Percentiles rank a stretch among this genome's conserved stretches.
phyloP scores from a whole-genome alignment of 805 yeast genomes.

The Candida alai region DNA sequence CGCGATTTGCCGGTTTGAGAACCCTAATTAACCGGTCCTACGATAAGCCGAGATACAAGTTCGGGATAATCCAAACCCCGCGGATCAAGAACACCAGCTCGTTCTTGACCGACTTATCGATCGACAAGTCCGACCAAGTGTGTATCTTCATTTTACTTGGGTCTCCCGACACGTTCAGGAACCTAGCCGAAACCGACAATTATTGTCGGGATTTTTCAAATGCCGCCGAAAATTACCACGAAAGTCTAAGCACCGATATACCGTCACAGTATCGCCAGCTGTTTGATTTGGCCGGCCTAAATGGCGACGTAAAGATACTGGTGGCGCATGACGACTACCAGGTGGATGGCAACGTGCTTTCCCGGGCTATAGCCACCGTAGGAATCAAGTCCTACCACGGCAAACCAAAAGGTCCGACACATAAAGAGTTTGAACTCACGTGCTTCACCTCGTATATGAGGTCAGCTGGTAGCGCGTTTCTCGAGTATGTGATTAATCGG shows the following conservation, averaged over 20 bases:
- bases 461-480: conserved; percentile 27
- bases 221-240: conserved; percentile 17
- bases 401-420: background rate
- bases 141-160: conserved; percentile 25
- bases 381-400: conserved; percentile 17
- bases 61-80: conserved; percentile 35
- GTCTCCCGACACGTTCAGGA: conserved; percentile 17
- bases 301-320: conserved; percentile 14
- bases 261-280: conserved; percentile 17
- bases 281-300: conserved; percentile 16
- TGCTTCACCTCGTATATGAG: conserved; percentile 51
- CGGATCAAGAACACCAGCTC: conserved; percentile 32
- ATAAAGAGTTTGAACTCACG: conserved; percentile 41
- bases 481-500: conserved; percentile 20
- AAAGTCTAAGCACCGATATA: conserved; percentile 23
- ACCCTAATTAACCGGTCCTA: conserved; percentile 48
- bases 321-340: conserved; percentile 15
- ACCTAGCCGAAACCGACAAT: conserved; percentile 19
- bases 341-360: conserved; percentile 14
- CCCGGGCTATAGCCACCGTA: conserved; percentile 25
- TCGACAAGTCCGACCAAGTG: conserved; percentile 15
- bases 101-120: conserved; percentile 23
- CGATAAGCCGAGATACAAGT: conserved; percentile 43
- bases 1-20: conserved; percentile 14
- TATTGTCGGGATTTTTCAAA: conserved; percentile 22